A percentile compares a stretch with the other conserved stretches of the same genome.
Conservation (phyloP, 106 monocot species). For the Dendrobium chrysotoxum region DNA sequence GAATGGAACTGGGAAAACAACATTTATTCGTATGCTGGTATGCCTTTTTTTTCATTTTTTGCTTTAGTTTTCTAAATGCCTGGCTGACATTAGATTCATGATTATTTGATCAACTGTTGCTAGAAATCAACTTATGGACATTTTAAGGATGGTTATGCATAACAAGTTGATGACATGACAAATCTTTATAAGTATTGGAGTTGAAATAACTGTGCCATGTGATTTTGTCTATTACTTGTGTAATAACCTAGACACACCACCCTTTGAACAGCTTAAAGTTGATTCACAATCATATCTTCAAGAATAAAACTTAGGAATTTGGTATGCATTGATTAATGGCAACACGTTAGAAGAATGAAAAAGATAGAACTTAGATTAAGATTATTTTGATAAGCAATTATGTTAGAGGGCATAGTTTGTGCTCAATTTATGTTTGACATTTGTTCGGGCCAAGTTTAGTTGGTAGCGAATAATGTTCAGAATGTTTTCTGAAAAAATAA, state of each 20-base stretch:
- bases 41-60: conserved; percentile 1
- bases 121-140: too few relatives aligned
- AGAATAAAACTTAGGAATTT: background rate
- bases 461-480: background rate
- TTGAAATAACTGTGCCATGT: too few relatives aligned
- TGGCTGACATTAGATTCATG: too few relatives aligned
- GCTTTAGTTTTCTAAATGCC: background rate
- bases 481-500: background rate
- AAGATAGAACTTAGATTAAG: background rate
- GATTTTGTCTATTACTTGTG: background rate
- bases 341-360: too few relatives aligned
- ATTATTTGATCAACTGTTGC: too few relatives aligned
- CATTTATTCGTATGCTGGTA: conserved; percentile 99
- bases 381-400: background rate
- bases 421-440: background rate
- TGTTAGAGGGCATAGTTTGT: background rate
- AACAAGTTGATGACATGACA: too few relatives aligned
- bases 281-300: background rate
- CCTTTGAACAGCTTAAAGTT: background rate
- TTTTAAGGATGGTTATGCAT: too few relatives aligned
- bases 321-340: too few relatives aligned
- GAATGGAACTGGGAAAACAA: conserved; percentile 99
- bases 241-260: background rate
- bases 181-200: background rate
- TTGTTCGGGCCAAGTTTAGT: background rate